phyloP scores from a whole-genome alignment of 73 alveolate species.

The Stentor coeruleus region DNA sequence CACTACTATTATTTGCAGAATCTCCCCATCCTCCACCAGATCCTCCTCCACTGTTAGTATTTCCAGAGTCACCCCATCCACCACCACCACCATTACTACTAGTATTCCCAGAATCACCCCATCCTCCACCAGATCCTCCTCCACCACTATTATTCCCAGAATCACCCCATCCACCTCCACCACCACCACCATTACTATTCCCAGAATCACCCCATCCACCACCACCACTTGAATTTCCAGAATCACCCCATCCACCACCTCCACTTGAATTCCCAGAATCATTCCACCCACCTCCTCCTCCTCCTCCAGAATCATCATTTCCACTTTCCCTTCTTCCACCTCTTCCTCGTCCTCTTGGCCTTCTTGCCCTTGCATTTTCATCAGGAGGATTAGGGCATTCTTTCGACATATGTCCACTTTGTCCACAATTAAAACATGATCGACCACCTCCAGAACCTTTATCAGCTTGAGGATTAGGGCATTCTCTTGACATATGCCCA shows the following conservation, averaged over 20 bases:
- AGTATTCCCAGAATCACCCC: slow-evolving; percentile 5
- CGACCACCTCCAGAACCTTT: not conserved
- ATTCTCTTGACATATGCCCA: slow-evolving; percentile 67
- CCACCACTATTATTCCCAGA: not conserved
- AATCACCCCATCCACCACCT: slow-evolving; percentile 17
- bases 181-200: not conserved
- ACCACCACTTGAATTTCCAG: slow-evolving; percentile 2
- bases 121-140: not conserved
- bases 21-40: not conserved
- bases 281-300: slow-evolving; percentile 4
- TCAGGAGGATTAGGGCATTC: slow-evolving; percentile 28
- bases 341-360: slow-evolving; percentile 28
- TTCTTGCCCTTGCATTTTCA: not conserved
- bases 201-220: slow-evolving; percentile 19
- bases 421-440: slow-evolving; percentile 29
- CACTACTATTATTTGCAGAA: not conserved
- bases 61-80: not conserved
- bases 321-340: slow-evolving; percentile 1
- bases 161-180: slow-evolving; percentile 16
- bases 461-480: not conserved
- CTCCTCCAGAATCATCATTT: slow-evolving; percentile 12
- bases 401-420: slow-evolving; percentile 18
- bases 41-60: slow-evolving; percentile 4
- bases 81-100: not conserved
- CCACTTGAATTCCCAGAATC: slow-evolving; percentile 23